Conservation (phyloP, 148 eudicot genomes). For the Euryodendron excelsum region DNA sequence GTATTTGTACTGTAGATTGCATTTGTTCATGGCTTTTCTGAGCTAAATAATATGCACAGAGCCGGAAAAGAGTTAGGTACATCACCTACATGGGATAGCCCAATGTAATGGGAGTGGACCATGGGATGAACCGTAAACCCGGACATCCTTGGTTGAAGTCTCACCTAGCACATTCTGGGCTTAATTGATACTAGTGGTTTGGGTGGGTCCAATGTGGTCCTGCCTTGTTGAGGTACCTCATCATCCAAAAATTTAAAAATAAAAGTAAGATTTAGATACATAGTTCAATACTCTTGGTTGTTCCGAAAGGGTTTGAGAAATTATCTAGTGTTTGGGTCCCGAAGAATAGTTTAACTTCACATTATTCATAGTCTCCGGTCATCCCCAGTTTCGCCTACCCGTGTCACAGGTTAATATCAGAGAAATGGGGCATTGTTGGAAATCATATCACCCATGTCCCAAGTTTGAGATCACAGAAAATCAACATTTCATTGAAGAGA, state of each 20-base stretch:
- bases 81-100: too few species aligned
- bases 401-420: background rate
- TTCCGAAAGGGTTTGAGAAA: background rate
- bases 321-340: background rate
- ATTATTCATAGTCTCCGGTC: background rate
- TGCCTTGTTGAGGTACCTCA: too few species aligned
- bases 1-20: background rate
- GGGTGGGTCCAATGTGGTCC: too few species aligned
- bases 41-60: background rate
- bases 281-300: background rate
- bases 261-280: too few species aligned
- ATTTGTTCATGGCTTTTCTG: background rate
- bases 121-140: too few species aligned
- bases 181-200: too few species aligned
- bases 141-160: too few species aligned
- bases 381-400: background rate
- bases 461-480: background rate
- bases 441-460: background rate
- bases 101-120: too few species aligned
- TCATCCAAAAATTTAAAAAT: too few species aligned
- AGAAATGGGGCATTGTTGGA: background rate
- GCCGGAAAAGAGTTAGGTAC: background rate
- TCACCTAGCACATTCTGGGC: too few species aligned
- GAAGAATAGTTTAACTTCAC: background rate
- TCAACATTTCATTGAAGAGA: background rate